Evolutionary conservation across 75 land plant species (phyloP).

Genomic region (Cupressus sempervirens): DNA sequence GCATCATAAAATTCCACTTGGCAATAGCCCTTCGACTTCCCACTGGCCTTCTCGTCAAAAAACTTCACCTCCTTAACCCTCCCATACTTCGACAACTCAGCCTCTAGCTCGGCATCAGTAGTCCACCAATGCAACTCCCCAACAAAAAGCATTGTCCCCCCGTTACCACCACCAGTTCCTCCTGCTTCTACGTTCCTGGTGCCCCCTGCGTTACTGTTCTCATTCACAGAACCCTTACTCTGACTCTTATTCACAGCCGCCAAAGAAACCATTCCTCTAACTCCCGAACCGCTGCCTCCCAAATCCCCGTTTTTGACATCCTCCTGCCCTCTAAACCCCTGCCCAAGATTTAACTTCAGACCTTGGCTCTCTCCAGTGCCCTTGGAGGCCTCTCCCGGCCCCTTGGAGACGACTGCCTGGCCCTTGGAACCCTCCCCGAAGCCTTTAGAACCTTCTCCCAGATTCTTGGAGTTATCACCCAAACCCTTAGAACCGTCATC

Average conservation of each 20-base stretch:
- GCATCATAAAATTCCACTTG: constrained; percentile 88
- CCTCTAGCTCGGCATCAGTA: constrained; percentile 89
- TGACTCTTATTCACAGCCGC: constrained; percentile 4
- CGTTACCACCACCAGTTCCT: constrained; percentile 19
- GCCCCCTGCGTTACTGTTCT: not conserved
- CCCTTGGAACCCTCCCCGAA: not conserved
- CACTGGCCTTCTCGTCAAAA: constrained; percentile 92
- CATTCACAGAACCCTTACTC: constrained; percentile 10
- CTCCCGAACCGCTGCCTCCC: not conserved
- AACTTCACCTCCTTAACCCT: constrained; percentile 79
- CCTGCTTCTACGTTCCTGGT: constrained; percentile 9
- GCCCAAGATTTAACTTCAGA: not conserved
- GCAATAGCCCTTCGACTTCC: constrained; percentile 90
- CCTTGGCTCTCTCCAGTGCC: not conserved
- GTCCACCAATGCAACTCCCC: constrained; percentile 99
- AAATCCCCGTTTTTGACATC: constrained; percentile 10
- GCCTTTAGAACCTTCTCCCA: not conserved
- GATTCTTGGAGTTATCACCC: too few relatives aligned
- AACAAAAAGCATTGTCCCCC: constrained; percentile 70
- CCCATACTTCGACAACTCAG: constrained; percentile 73
- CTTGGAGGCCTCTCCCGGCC: not conserved
- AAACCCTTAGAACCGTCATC: not conserved
- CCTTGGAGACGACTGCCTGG: not conserved
- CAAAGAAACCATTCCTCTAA: constrained; percentile 3
- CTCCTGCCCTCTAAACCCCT: not conserved